Base-by-base conservation (phyloP, 2,329 filamentous ascomycete genomes). In the Diaporthe sp. region DNA sequence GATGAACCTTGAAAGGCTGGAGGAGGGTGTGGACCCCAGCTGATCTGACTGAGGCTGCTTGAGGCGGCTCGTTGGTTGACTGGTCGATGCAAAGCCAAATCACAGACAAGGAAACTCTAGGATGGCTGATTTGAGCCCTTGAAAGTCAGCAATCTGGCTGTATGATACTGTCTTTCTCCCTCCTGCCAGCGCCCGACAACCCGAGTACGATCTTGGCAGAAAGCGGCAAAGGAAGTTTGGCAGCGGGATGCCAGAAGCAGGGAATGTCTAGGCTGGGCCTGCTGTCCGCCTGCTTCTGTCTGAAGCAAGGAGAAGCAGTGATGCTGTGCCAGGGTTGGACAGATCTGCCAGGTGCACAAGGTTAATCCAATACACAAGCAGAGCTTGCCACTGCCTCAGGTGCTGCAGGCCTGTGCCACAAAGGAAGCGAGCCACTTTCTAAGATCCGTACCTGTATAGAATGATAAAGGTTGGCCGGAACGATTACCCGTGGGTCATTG, bases 361-460 rank as follows among this genome's bases (percentile, higher is more conserved):
- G 46, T 71, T 46, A 69, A 55, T 28, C 46, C 62, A 58, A 76
- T 51, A 62, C 55, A 46, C 46, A 51, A 51, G 58, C 49, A 67
- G 72, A 76, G 72, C 72, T 69, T 74, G 58, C 58, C 34, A 49
- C 65, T 67, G 72, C 72, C 46, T 74, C 59, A 76, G 75, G 67
- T 62, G 59, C 73, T 68, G 75, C 75, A 68, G 73, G 75, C 67
- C 65, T 67, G 75, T 59, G 65, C 72, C 58, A 76, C 75, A 72
- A 76, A 72, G 75, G 51, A 69, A 57, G 67, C 59, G 70, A 69
- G 71, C 58, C 58, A 65, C 37, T 55, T 62, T 73, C 57, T 57
- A 53, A 65, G 65, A 51, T 34, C 71, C 49, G 71, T 73, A 61
- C 58, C 46, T 53, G 71, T 73, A 57, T 65, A 55, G 53, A 17